Percentiles rank a stretch among this genome's conserved stretches.
phyloP scores from a whole-genome alignment of 2,329 filamentous ascomycete species.

The Drechslerella coelobrocha region DNA sequence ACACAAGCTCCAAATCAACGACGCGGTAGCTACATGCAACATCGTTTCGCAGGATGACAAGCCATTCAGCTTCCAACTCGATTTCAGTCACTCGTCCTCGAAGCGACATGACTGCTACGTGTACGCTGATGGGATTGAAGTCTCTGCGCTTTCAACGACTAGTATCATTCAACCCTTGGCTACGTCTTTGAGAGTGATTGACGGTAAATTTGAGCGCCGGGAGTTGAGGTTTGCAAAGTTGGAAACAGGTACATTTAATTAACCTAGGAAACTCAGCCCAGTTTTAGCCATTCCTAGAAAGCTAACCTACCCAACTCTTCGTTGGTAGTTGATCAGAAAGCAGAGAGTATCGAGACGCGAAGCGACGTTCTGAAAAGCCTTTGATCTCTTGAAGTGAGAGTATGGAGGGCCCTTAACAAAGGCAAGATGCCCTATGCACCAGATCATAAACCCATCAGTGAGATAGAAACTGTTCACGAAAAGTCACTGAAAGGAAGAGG shows the following conservation, averaged over 20 bases:
- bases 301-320: not conserved
- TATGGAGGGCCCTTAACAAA: constrained; percentile 6
- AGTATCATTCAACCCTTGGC: not conserved
- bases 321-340: constrained; percentile 22
- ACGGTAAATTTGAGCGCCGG: not conserved
- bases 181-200: not conserved
- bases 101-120: constrained; percentile 4
- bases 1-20: not conserved
- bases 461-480: constrained; percentile 20
- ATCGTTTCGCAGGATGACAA: constrained; percentile 30
- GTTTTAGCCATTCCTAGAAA: not conserved
- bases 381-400: constrained; percentile 5
- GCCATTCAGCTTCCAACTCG: constrained; percentile 17
- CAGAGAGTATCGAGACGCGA: constrained; percentile 15
- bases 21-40: constrained; percentile 13
- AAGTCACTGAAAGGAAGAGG: constrained; percentile 35
- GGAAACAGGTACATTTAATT: constrained; percentile 12
- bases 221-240: constrained; percentile 25
- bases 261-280: not conserved
- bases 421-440: not conserved
- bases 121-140: constrained; percentile 6
- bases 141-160: not conserved
- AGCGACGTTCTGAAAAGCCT: constrained; percentile 12
- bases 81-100: constrained; percentile 12
- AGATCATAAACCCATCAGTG: not conserved